Evolutionary conservation across 495 filamentous ascomycete genomes (phyloP), one percentile per base, ranked within the genome.

Genomic region (Podospora conica): DNA sequence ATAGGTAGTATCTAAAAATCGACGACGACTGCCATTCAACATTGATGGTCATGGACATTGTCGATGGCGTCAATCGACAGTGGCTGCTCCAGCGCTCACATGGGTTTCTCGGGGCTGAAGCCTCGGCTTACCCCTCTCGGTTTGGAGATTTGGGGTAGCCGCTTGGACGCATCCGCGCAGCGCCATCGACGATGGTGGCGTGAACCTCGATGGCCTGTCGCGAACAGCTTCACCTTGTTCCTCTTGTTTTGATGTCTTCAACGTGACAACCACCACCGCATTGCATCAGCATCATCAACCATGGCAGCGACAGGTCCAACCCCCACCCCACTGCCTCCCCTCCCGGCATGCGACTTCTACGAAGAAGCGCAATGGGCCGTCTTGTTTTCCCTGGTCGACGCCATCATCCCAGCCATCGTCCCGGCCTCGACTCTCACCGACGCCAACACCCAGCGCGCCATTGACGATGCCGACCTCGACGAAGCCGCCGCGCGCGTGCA

Each of bases 301-400:
- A 55, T 58, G 55, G 53, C 61, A 20, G 23, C 24, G 25, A 22
- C 58, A 18, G 74, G 64, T 25, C 76, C 77, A 24, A 69, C 70
- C 53, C 69, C 71, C 0, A 71, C 72, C 12, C 53, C 65, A 53
- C 69, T 78, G 8, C 75, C 76, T 1, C 64, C 70, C 22, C 65
- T 70, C 12, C 56, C 60, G 21, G n/a, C 71, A 18, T 70, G 73
- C 31, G 74, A 74, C 29, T 74, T 68, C 60, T 78, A 73, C 55
- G 64, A 69, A 27, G 67, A 74, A 63, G 71, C 73, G 22, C 77
- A 78, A 68, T 79, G 77, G 77, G 55, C 69, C 60, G 70, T 73
- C 21, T 54, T 80, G 23, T 65, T 77, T 23, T 67, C 75, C 2
- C 55, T 79, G 29, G 40, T 79, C 18, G 76, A 80, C 62, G 78